phyloP scores from a whole-genome alignment of 78 protist genomes.

The Tieghemostelium lacteum region DNA sequence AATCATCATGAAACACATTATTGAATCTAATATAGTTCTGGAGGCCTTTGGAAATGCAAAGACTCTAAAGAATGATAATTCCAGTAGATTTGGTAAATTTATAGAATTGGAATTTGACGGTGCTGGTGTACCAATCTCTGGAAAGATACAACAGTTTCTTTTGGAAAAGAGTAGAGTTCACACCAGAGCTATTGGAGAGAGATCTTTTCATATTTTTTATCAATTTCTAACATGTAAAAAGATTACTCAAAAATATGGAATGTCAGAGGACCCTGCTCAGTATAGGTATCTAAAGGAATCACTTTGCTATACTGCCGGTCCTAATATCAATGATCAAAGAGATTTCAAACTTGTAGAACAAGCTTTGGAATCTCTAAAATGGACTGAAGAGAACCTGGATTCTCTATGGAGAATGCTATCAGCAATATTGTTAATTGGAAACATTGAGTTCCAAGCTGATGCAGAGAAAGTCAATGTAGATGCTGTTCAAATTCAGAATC shows the following conservation, averaged over 20 bases:
- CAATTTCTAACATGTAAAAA: conserved; percentile 74
- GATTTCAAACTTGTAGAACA: conserved; percentile 14
- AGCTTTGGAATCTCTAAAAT: conserved; percentile 57
- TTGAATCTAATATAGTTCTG: conserved; percentile 89
- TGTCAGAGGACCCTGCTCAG: conserved; percentile 49
- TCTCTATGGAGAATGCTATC: conserved; percentile 64
- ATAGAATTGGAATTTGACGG: conserved; percentile 91
- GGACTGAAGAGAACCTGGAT: conserved; percentile 33
- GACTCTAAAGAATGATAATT: conserved; percentile 88
- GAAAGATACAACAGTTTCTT: conserved; percentile 87
- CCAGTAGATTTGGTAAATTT: conserved; percentile 90
- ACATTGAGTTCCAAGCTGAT: conserved; percentile 73
- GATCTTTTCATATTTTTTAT: conserved; percentile 96
- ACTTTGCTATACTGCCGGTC: conserved; percentile 53
- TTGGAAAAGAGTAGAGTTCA: conserved; percentile 91
- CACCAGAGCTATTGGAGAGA: conserved; percentile 86
- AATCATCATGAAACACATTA: conserved; percentile 76
- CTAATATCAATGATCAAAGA: conserved; percentile 68
- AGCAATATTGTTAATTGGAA: conserved; percentile 86
- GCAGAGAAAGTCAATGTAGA: conserved; percentile 30
- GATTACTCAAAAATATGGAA: conserved; percentile 8
- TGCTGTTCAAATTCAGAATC: conserved; percentile 20
- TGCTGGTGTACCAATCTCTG: conserved; percentile 92
- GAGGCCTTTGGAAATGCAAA: conserved; percentile 98
- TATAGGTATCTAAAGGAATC: conserved; percentile 61